Conservation (phyloP, 345 rosid species). For the Gynandropsis gynandra region DNA sequence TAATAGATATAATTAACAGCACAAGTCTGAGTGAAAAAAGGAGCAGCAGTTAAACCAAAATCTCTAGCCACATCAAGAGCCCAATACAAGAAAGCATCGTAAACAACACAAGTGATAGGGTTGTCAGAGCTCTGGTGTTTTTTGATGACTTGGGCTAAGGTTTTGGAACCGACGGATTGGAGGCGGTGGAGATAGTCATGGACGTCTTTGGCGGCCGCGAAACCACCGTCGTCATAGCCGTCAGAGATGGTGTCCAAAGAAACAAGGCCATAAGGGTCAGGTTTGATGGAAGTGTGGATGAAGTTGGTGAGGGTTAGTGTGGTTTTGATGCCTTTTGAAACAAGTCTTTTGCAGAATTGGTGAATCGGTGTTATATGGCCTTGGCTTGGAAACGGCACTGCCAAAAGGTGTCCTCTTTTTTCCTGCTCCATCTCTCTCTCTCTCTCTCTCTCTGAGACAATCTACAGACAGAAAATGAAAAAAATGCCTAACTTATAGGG, state of each 20-base stretch:
- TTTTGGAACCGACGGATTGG: slow-evolving; percentile 30
- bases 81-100: slow-evolving; percentile 64
- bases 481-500: too few species aligned
- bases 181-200: slow-evolving; percentile 22
- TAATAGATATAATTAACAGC: slow-evolving; percentile 52
- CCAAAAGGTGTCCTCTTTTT: slow-evolving; percentile 25
- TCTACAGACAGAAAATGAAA: too few species aligned
- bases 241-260: slow-evolving; percentile 36
- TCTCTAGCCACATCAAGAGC: slow-evolving; percentile 52
- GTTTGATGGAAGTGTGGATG: slow-evolving; percentile 25
- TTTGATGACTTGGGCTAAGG: slow-evolving; percentile 30
- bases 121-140: slow-evolving; percentile 23
- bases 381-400: slow-evolving; percentile 33
- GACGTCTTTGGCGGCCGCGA: slow-evolving; percentile 18
- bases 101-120: slow-evolving; percentile 45
- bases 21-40: slow-evolving; percentile 66
- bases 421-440: neutral
- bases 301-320: slow-evolving; percentile 36
- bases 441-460: too few species aligned
- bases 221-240: slow-evolving; percentile 33
- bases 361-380: slow-evolving; percentile 47
- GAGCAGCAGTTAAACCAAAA: slow-evolving; percentile 43
- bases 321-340: slow-evolving; percentile 32
- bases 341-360: slow-evolving; percentile 42
- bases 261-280: slow-evolving; percentile 15